Evolutionary conservation across 2,329 filamentous ascomycete genomes (phyloP).

Genomic region (Fusarium newnesense): DNA sequence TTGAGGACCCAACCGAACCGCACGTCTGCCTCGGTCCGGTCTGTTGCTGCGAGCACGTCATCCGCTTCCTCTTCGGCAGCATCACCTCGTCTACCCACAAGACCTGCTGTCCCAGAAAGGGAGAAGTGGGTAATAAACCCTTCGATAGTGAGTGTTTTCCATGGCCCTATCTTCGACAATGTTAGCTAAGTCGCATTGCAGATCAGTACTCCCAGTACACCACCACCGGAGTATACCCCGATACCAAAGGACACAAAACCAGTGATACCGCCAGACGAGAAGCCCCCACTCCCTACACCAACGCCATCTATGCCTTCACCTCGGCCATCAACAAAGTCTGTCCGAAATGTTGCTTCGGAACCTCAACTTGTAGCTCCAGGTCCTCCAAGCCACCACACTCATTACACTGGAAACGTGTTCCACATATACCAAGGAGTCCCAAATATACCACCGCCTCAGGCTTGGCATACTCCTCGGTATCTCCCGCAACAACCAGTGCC

Average conservation of each 20-base stretch:
- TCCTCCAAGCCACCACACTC: neutral
- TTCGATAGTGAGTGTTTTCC: neutral
- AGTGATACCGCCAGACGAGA: neutral
- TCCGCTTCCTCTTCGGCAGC: neutral
- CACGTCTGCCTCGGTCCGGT: no score
- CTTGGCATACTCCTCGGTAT: neutral
- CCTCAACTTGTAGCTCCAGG: neutral
- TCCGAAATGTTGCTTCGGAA: neutral
- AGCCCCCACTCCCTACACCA: neutral
- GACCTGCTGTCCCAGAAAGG: neutral
- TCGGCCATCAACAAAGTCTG: neutral
- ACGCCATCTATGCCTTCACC: neutral
- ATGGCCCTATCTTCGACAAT: neutral
- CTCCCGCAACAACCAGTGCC: neutral
- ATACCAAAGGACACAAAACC: neutral
- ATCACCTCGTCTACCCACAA: neutral
- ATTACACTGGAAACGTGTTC: neutral
- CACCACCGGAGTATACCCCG: neutral
- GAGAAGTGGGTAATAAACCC: neutral
- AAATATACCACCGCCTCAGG: neutral
- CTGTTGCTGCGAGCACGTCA: neutral
- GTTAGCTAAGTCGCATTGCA: neutral
- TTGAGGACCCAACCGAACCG: neutral
- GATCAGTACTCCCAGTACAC: neutral
- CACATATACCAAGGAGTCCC: neutral